Evolutionary conservation across 2,329 filamentous ascomycete species (phyloP).

Genomic region (Zasmidium angulare): DNA sequence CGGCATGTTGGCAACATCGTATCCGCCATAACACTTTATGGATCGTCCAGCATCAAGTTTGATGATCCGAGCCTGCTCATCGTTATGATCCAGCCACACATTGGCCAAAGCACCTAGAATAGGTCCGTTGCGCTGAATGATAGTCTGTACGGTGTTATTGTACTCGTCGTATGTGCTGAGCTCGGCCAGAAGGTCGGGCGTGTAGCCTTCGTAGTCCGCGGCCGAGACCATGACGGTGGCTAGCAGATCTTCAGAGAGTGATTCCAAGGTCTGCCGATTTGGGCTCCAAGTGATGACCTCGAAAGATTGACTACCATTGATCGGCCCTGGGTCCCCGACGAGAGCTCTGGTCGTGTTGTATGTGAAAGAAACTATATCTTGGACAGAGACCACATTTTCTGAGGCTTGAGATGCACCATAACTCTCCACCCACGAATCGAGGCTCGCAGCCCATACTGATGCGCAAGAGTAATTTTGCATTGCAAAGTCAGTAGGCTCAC

Average conservation of each 20-base stretch:
- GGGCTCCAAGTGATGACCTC: constrained; percentile 21
- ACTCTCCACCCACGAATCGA: constrained; percentile 17
- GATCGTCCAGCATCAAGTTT: neutral
- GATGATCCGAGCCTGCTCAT: constrained; percentile 3
- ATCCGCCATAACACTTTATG: constrained; percentile 16
- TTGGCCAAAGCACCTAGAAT: constrained; percentile 13
- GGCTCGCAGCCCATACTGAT: neutral
- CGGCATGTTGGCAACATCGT: constrained; percentile 4
- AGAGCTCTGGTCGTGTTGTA: constrained; percentile 9
- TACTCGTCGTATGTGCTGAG: constrained; percentile 1
- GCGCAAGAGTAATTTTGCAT: constrained; percentile 8
- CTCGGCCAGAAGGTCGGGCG: neutral
- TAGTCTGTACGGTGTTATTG: constrained; percentile 14
- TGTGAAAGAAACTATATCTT: constrained; percentile 9
- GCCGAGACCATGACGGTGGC: neutral
- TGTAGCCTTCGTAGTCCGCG: neutral
- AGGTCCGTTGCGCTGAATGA: constrained; percentile 13
- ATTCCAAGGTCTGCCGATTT: constrained; percentile 22
- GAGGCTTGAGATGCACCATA: neutral
- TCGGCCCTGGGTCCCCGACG: neutral
- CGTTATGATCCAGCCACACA: constrained; percentile 1
- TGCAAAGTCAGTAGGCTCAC: neutral
- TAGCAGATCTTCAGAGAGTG: neutral
- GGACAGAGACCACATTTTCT: neutral
- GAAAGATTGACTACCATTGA: neutral